Evolutionary conservation across 2,329 filamentous ascomycete genomes (phyloP), one percentile per base, ranked within the genome.

Genomic region (Cercospora zeae-maydis): DNA sequence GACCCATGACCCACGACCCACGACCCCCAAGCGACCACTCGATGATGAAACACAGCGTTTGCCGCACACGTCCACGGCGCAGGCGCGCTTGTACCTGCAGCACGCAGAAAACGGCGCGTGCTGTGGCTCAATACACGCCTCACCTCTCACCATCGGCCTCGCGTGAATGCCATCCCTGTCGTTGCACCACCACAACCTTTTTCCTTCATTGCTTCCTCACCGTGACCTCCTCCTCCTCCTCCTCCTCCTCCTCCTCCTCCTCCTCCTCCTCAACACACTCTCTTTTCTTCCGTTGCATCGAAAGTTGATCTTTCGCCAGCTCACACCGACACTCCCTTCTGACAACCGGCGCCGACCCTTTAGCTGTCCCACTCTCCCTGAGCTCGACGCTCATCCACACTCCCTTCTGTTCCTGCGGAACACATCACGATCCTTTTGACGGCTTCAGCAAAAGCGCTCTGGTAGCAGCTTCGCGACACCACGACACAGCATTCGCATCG

Each of bases 361-460:
- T 70, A 71, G 68, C 71, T 67, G 70, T 70, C 73, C 74, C 65
- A 59, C 57, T 51, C 56, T 65, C 65, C 62, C 65, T 33, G 74
- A 77, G 75, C 76, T 75, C 76, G 24, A 66, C 74, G 69, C 68
- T 76, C 72, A 54, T 66, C 72, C 67, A 56, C 61, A 45, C 65
- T 73, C 74, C 72, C 57, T 39, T 11, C 21, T 10, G 33, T 51
- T 59, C 57, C 68, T 67, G 6, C 68, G 73, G 73, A 71, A 73
- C 76, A 71, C 69, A n/a, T 58, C 76, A 69, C 70, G 68, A 69
- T 75, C 71, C 67, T 72, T 74, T 67, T 69, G 59, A 59, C 56
- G 59, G 47, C 54, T 37, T 34, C n/a, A 53, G 58, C 62, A 66
- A 59, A 62, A 69, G 72, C 74, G 76, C 77, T 79, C 75, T 70